A percentile compares a stretch with the other conserved stretches of the same genome.
These are phyloP conservation scores for Cocos nucifera DNA, from an alignment of 176 grass and related monocot species.

Conservation along the genomic window DNA sequence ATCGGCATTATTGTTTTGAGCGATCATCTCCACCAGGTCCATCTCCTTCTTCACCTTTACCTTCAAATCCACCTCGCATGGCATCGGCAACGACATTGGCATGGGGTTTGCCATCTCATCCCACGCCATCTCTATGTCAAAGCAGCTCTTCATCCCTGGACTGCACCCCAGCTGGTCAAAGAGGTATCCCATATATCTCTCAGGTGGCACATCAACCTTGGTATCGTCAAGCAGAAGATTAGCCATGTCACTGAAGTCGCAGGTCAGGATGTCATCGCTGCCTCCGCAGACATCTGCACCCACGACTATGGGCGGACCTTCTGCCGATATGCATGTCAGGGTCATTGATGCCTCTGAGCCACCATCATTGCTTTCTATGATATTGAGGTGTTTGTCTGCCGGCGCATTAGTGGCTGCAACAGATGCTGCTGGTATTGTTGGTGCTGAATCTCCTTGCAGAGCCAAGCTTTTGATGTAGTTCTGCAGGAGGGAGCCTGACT, in stretches of 20 bases:
- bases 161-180: constrained; percentile 14
- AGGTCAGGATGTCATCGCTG: constrained; percentile 26
- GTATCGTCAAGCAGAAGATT: constrained; percentile 29
- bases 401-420: neutral
- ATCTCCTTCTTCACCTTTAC: constrained; percentile 54
- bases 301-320: neutral
- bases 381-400: neutral
- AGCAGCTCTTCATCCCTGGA: neutral
- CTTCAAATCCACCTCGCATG: neutral
- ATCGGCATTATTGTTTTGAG: neutral
- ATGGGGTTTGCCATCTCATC: constrained; percentile 5
- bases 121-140: constrained; percentile 51
- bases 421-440: constrained; percentile 5
- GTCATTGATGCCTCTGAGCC: neutral
- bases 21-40: constrained; percentile 52
- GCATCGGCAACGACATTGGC: neutral
- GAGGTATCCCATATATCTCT: neutral
- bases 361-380: neutral
- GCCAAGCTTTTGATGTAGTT: constrained; percentile 80
- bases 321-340: neutral
- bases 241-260: constrained; percentile 40
- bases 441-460: constrained; percentile 15
- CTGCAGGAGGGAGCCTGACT: constrained; percentile 54
- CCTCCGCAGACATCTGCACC: neutral
- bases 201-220: constrained; percentile 5